These are phyloP conservation scores for Jatropha multifida DNA, from an alignment of 441 rosid genomes.

Conservation along the genomic window DNA sequence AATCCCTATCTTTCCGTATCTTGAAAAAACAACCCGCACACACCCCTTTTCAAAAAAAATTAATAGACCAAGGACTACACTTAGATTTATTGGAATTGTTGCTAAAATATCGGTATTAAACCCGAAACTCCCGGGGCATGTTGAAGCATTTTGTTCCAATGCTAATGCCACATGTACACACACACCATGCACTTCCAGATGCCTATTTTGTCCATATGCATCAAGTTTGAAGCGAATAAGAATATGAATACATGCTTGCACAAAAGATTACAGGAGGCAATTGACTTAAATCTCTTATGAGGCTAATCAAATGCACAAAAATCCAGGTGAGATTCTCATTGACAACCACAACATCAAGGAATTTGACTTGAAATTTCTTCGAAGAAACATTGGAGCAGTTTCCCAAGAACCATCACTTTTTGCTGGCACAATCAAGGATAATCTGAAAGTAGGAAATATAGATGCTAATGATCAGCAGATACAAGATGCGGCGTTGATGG, in stretches of 20 bases:
- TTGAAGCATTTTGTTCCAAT: slow-evolving; percentile 10
- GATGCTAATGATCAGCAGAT: slow-evolving; percentile 50
- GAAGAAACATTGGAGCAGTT: slow-evolving; percentile 55
- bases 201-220: background rate
- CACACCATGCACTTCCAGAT: background rate
- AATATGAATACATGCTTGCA: background rate
- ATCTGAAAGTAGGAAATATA: slow-evolving; percentile 59
- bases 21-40: no score
- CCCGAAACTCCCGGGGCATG: background rate
- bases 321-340: slow-evolving; percentile 49
- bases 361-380: slow-evolving; percentile 50
- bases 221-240: background rate
- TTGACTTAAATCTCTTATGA: background rate
- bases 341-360: slow-evolving; percentile 56
- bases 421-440: slow-evolving; percentile 58
- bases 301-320: background rate
- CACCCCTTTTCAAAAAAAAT: no score
- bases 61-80: background rate
- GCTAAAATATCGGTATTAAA: slow-evolving; percentile 8
- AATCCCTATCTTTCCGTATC: no score
- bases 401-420: slow-evolving; percentile 71
- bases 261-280: background rate
- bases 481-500: slow-evolving; percentile 51
- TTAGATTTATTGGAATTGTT: slow-evolving; percentile 18
- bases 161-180: background rate